Conservation (phyloP, 257 asterid species). For the Capsicum chinense region DNA sequence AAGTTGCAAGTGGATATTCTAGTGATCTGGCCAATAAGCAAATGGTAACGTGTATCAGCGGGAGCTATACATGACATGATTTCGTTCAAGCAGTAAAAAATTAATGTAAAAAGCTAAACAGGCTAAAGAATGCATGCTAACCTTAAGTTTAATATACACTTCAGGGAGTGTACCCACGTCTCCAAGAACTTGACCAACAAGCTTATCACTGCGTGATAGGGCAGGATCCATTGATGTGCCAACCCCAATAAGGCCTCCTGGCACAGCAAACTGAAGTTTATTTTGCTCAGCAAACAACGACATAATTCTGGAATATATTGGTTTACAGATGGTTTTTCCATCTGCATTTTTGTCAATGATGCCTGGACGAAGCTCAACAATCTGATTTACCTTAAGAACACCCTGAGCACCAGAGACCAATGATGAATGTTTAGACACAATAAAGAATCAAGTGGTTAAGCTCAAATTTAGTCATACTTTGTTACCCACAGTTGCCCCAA, state of each 20-base stretch:
- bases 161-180: conserved; percentile 94
- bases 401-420: conserved; percentile 56
- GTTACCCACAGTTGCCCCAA: background rate
- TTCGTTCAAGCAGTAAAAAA: background rate
- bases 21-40: background rate
- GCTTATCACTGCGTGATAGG: conserved; percentile 90
- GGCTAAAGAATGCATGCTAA: conserved; percentile 32
- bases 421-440: background rate
- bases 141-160: conserved; percentile 85
- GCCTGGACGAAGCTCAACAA: conserved; percentile 93
- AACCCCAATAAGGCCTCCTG: conserved; percentile 59
- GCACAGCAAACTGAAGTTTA: conserved; percentile 70
- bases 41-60: background rate
- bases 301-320: conserved; percentile 90
- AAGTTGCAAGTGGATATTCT: background rate
- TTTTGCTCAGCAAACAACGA: conserved; percentile 89
- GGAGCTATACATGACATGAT: background rate
- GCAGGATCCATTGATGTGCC: conserved; percentile 98
- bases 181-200: conserved; percentile 99
- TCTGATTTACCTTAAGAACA: conserved; percentile 82
- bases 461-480: background rate
- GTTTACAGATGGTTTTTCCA: conserved; percentile 81
- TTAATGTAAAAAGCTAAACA: background rate
- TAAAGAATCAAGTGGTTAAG: background rate
- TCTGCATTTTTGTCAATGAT: conserved; percentile 84